These are phyloP conservation scores for Pythium angustatum DNA, from an alignment of 352 stramenopile species.

Conservation along the genomic window DNA sequence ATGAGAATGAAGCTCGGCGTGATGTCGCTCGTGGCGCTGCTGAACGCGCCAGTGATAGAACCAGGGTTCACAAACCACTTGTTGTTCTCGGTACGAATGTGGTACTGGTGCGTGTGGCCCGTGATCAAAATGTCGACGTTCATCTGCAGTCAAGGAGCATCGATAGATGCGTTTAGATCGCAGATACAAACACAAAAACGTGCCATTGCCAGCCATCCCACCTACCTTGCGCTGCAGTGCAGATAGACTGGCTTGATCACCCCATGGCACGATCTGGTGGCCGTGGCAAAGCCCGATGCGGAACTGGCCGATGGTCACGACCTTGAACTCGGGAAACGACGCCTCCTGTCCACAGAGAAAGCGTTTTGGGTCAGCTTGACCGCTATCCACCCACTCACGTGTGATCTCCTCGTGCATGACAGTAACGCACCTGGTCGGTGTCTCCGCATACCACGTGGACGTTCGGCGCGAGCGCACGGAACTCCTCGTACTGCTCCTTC, in stretches of 20 bases:
- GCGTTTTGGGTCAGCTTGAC: too few species aligned
- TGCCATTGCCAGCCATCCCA: too few species aligned
- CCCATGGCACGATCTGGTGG: slow-evolving; percentile 95
- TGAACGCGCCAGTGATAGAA: slow-evolving; percentile 97
- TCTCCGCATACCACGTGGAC: slow-evolving; percentile 96
- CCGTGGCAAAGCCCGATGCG: slow-evolving; percentile 97
- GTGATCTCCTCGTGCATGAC: too few species aligned
- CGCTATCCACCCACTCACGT: too few species aligned
- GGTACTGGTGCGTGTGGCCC: slow-evolving; percentile 93
- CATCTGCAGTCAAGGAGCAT: too few species aligned
- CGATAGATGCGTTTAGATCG: too few species aligned
- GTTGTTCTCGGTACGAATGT: slow-evolving; percentile 93
- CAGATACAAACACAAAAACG: too few species aligned
- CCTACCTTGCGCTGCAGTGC: slow-evolving; percentile 88
- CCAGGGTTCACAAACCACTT: slow-evolving; percentile 98
- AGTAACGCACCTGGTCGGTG: slow-evolving; percentile 87
- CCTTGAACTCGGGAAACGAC: slow-evolving; percentile 93
- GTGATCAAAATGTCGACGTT: slow-evolving; percentile 98
- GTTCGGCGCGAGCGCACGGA: slow-evolving; percentile 95
- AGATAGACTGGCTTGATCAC: slow-evolving; percentile 84
- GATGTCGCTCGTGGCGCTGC: slow-evolving; percentile 67
- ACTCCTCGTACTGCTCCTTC: slow-evolving; percentile 95
- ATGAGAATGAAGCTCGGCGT: slow-evolving; percentile 98
- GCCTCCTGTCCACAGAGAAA: slow-evolving; percentile 59
- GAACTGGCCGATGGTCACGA: slow-evolving; percentile 96